A percentile compares a stretch with the other conserved stretches of the same genome.
Conservation (phyloP, 1,284 basidiomycete genomes). For the Irpex lacteus region DNA sequence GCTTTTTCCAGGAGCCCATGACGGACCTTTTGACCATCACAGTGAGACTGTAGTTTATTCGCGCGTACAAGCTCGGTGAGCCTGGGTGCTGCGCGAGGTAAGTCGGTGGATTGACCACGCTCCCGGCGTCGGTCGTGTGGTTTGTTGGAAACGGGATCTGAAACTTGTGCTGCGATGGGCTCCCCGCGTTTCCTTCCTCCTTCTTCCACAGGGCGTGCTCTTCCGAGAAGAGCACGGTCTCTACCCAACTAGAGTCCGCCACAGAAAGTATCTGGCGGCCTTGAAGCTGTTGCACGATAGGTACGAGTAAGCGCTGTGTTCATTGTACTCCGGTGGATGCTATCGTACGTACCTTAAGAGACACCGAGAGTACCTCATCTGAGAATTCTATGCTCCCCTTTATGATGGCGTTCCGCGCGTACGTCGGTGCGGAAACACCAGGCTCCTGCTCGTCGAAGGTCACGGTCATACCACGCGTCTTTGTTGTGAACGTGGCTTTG, state of each 20-base stretch:
- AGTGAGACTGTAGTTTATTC: slow-evolving; percentile 39
- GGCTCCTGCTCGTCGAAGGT: slow-evolving; percentile 23
- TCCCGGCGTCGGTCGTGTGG: slow-evolving; percentile 36
- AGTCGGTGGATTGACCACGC: slow-evolving; percentile 48
- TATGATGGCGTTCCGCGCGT: slow-evolving; percentile 19
- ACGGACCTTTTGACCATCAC: slow-evolving; percentile 26
- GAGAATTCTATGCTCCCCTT: slow-evolving; percentile 20
- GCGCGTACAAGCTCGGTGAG: slow-evolving; percentile 28
- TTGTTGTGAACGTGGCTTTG: slow-evolving; percentile 9
- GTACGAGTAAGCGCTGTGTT: background rate
- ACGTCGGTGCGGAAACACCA: slow-evolving; percentile 19
- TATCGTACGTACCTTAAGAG: slow-evolving; percentile 17
- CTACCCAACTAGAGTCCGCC: slow-evolving; percentile 34
- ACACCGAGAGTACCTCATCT: slow-evolving; percentile 15
- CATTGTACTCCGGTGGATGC: background rate
- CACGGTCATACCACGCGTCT: slow-evolving; percentile 17
- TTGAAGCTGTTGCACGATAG: slow-evolving; percentile 39
- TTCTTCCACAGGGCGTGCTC: slow-evolving; percentile 38
- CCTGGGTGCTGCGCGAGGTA: slow-evolving; percentile 36
- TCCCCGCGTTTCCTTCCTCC: slow-evolving; percentile 23
- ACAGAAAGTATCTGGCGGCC: slow-evolving; percentile 44
- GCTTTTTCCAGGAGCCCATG: slow-evolving; percentile 13
- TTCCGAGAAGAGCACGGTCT: slow-evolving; percentile 2
- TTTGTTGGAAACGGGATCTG: slow-evolving; percentile 42
- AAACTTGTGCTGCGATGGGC: slow-evolving; percentile 49